Percentiles rank a stretch among this genome's conserved stretches.
Conservation (phyloP, 352 stramenopile species). For the Phytophthora brassicae region DNA sequence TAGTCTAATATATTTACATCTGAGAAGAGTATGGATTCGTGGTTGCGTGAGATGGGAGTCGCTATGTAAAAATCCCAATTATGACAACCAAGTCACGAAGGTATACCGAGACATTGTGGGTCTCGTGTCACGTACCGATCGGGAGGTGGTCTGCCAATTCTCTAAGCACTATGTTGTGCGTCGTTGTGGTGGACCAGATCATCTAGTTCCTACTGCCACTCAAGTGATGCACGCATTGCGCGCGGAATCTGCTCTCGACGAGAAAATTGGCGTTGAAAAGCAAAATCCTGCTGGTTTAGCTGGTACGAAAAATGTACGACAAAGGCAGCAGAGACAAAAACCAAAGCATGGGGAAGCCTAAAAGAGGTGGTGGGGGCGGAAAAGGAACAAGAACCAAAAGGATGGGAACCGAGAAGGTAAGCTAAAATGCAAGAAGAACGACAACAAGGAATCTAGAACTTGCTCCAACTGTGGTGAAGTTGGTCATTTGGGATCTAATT, state of each 20-base stretch:
- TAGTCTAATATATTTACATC: conserved; percentile 9
- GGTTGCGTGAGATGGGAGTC: conserved; percentile 5
- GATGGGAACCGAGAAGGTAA: neutral
- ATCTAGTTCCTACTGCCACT: neutral
- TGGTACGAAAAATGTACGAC: neutral
- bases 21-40: conserved; percentile 10
- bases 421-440: neutral
- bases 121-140: conserved; percentile 3
- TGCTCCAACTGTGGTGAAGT: conserved; percentile 10
- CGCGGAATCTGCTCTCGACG: conserved; percentile 4
- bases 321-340: neutral
- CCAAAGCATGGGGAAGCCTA: conserved; percentile 1
- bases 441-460: neutral
- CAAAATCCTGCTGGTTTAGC: conserved; percentile 1
- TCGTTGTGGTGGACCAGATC: neutral
- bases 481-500: conserved; percentile 6
- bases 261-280: conserved; percentile 6
- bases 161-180: conserved; percentile 14
- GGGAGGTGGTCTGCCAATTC: conserved; percentile 3
- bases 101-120: conserved; percentile 8
- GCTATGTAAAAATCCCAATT: conserved; percentile 3
- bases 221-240: conserved; percentile 10
- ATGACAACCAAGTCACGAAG: conserved; percentile 1
- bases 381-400: neutral
- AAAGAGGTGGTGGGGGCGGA: neutral